Base-by-base conservation (phyloP, 2,329 filamentous ascomycete genomes). In the Geoglossum cookeanum region DNA sequence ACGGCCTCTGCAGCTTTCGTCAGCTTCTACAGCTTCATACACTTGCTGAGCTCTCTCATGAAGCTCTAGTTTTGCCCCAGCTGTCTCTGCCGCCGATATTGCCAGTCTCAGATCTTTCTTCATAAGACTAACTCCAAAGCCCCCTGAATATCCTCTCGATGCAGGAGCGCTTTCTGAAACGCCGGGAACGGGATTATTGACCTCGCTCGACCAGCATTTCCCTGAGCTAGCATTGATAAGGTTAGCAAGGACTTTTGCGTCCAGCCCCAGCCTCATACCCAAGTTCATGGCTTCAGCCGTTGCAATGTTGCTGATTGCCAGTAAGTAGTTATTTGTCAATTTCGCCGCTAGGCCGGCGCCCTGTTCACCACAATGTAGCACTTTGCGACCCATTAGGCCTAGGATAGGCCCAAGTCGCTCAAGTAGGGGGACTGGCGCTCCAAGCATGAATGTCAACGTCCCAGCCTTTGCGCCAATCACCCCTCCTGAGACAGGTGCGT, bases 401-500 rank as follows among this genome's bases (percentile, higher is more conserved):
- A 98, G 75, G 1, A 89, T 75, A 0, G 81, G 76, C 58, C 83
- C 83, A 8, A 86, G 75, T 9, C 79, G 77, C 1, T 80, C 71
- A 1, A 92, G 74, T 0, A 86, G 68, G 3, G 77, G 72, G 0
- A 73, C 66, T 0, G 81, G 75, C 5, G 83, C 78, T 48, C 92
- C 92, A 58, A 97, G 81, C 92, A 98, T 97, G 69, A 98, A 98
- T 0, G 90, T 95, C 58, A 98, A 74, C 0, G 88, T 90, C 37
- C 85, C 92, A 11, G 88, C 88, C 4, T 81, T 76, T 9, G 92
- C 92, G 48, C 91, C 92, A 4, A 97, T 88, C 0, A 96, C 90
- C 55, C 92, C 92, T 53, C 92, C 92, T 0, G 91, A 97, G 84
- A 98, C 95, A 49, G 92, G 92, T 2, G 92, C 91, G 67, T 98